Evolutionary conservation across 2,329 filamentous ascomycete genomes (phyloP).

Genomic region (Pezizomycotina sp.): DNA sequence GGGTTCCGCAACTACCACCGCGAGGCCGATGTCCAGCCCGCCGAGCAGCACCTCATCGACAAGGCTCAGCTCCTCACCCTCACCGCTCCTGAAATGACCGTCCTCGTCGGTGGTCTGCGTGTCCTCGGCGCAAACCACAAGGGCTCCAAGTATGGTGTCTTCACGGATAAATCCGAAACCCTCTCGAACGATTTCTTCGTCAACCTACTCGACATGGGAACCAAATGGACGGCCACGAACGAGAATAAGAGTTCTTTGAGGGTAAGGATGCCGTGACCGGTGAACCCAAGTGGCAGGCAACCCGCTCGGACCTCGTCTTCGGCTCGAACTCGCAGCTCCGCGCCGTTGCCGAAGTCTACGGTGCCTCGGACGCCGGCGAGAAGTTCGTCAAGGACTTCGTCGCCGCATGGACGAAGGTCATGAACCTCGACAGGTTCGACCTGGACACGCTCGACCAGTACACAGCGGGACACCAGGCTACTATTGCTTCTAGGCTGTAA

Average conservation of each 20-base stretch:
- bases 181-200: constrained; percentile 71
- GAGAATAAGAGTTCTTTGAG: constrained; percentile 42
- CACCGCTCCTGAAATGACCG: constrained; percentile 53
- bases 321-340: constrained; percentile 60
- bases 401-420: constrained; percentile 55
- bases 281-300: constrained; percentile 50
- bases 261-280: constrained; percentile 50
- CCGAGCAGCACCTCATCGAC: constrained; percentile 57
- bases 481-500: too few relatives aligned
- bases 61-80: constrained; percentile 53
- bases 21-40: constrained; percentile 41
- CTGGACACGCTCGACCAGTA: too few relatives aligned
- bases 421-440: constrained; percentile 57
- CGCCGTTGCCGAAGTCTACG: constrained; percentile 55
- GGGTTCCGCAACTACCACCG: constrained; percentile 67
- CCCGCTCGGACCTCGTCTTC: constrained; percentile 52
- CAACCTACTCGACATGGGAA: constrained; percentile 54
- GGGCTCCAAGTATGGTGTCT: constrained; percentile 47
- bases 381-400: constrained; percentile 60
- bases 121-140: constrained; percentile 55
- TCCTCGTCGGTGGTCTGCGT: constrained; percentile 55
- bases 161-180: constrained; percentile 50
- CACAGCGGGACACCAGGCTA: too few relatives aligned
- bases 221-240: constrained; percentile 44
- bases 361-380: constrained; percentile 39